Percentiles rank a stretch among this genome's conserved stretches.
phyloP scores from a whole-genome alignment of 1,284 basidiomycete species.

The Coniferiporia sulphurascens region DNA sequence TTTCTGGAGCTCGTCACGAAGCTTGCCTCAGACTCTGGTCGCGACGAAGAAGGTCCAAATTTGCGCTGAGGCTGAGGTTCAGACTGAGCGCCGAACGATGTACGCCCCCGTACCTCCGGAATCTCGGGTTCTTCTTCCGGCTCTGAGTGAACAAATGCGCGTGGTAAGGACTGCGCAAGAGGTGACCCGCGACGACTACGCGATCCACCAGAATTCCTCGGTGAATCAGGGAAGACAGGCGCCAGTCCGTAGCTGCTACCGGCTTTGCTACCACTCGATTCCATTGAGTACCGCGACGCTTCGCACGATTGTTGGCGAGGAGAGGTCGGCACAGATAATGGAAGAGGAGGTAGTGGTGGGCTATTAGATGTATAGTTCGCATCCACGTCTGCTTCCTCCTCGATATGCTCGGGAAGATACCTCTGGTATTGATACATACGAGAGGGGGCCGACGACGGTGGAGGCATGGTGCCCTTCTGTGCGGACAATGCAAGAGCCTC shows the following conservation, averaged over 20 bases:
- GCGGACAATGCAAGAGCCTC: slow-evolving; percentile 47
- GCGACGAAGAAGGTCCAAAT: not conserved
- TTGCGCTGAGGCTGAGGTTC: not conserved
- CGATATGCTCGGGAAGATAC: slow-evolving; percentile 24
- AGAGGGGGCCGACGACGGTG: slow-evolving; percentile 17
- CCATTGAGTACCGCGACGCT: slow-evolving; percentile 1
- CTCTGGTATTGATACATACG: slow-evolving; percentile 25
- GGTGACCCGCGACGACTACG: slow-evolving; percentile 2
- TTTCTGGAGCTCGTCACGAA: not conserved
- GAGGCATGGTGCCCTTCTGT: slow-evolving; percentile 19
- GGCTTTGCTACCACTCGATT: slow-evolving; percentile 5
- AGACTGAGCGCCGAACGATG: not conserved
- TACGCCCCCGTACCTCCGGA: not conserved
- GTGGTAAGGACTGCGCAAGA: not conserved
- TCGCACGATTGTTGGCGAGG: not conserved
- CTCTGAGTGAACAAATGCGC: not conserved
- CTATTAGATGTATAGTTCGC: slow-evolving; percentile 36
- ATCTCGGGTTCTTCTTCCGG: not conserved
- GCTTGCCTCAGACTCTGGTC: not conserved
- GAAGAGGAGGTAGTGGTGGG: slow-evolving; percentile 48
- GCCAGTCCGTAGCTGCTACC: not conserved
- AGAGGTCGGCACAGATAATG: not conserved
- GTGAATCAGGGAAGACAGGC: not conserved
- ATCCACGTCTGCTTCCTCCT: slow-evolving; percentile 23
- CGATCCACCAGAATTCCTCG: not conserved